Percentiles rank a stretch among this genome's conserved stretches.
Evolutionary conservation across 768 basidiomycete genomes (phyloP).

Genomic region (Ephemerocybe angulata): DNA sequence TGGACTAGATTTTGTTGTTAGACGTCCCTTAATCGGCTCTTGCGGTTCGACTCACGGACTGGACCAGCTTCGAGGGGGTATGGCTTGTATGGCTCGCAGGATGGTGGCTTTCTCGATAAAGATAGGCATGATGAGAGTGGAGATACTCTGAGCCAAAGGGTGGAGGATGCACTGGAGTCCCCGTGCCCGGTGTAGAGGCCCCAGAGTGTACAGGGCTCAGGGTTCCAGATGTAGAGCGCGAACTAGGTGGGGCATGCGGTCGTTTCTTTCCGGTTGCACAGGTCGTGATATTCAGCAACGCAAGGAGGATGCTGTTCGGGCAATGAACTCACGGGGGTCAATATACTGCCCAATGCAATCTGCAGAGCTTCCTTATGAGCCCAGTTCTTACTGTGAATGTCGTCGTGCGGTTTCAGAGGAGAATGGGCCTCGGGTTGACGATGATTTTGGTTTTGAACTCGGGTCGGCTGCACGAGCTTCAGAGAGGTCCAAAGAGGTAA

Average conservation of each 20-base stretch:
- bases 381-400: constrained; percentile 4
- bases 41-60: constrained; percentile 35
- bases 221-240: constrained; percentile 49
- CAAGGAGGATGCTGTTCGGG: no score
- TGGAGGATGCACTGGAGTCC: constrained; percentile 16
- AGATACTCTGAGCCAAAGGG: constrained; percentile 24
- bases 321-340: constrained; percentile 48
- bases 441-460: background rate
- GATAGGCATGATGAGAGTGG: constrained; percentile 24
- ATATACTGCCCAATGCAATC: constrained; percentile 57
- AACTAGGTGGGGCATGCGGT: constrained; percentile 35
- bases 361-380: constrained; percentile 46
- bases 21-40: no score
- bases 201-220: constrained; percentile 41
- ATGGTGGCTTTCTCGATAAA: constrained; percentile 23
- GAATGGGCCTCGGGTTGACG: background rate
- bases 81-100: no score
- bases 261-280: constrained; percentile 42
- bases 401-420: background rate
- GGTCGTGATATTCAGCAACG: constrained; percentile 4
- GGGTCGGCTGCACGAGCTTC: constrained; percentile 1
- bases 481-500: no score
- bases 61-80: constrained; percentile 35
- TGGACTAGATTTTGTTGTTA: background rate
- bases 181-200: constrained; percentile 27